phyloP scores from a whole-genome alignment of 805 yeast species.

The Candida boleticola region DNA sequence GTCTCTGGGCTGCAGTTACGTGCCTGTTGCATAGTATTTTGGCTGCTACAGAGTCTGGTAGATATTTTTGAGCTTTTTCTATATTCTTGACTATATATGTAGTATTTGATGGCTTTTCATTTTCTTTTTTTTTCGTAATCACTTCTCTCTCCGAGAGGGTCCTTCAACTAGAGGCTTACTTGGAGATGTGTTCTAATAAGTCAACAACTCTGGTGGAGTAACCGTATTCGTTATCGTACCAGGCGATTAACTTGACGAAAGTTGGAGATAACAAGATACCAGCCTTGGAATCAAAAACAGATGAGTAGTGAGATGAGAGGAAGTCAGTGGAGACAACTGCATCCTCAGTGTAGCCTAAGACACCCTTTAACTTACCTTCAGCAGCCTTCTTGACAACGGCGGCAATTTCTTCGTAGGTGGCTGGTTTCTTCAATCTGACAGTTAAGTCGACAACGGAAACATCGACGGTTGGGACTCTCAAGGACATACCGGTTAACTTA shows the following conservation, averaged over 20 bases:
- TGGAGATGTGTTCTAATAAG: slow-evolving; percentile 32
- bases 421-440: slow-evolving; percentile 28
- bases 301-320: slow-evolving; percentile 27
- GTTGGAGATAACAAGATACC: slow-evolving; percentile 36
- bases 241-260: slow-evolving; percentile 34
- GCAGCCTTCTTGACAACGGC: slow-evolving; percentile 30
- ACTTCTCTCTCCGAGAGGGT: no score
- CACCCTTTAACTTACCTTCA: slow-evolving; percentile 32
- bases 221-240: slow-evolving; percentile 38
- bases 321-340: slow-evolving; percentile 35
- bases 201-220: slow-evolving; percentile 37
- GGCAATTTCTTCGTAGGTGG: slow-evolving; percentile 33
- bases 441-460: no score
- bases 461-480: slow-evolving; percentile 38
- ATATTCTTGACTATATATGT: no score
- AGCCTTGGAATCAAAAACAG: slow-evolving; percentile 33
- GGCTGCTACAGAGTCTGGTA: no score
- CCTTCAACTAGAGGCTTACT: slow-evolving; percentile 4
- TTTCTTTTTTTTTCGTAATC: no score
- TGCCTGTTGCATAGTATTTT: no score
- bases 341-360: slow-evolving; percentile 35
- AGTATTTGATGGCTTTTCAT: no score
- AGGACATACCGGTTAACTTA: no score
- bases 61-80: no score
- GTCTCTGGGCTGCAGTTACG: no score